Evolutionary conservation across 2,329 filamentous ascomycete species (phyloP), one percentile per base, ranked within the genome.

Genomic region (Parafenestella ontariensis): DNA sequence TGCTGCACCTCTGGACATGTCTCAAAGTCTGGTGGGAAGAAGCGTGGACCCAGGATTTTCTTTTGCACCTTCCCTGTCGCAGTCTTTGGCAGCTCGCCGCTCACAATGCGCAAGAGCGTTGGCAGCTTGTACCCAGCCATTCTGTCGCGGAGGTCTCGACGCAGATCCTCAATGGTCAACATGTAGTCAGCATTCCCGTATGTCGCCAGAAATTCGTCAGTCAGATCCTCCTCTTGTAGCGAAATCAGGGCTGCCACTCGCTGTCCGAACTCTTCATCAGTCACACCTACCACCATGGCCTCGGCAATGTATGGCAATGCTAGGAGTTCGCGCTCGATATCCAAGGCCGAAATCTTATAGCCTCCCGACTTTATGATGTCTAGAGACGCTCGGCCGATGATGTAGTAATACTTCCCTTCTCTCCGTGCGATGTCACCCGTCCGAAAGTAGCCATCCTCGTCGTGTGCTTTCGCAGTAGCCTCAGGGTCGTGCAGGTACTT

Each of bases 311-410:
- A 78, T 1, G 78, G 74, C 47, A 85, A 61, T 0, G 76, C 75
- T 21, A 85, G 72, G 59, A 84, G 77, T 56, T 84, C 81, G 17
- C 82, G 75, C 65, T 85, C 83, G 26, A 85, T 81, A 45, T 85
- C 82, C 10, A 84, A 68, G 0, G 82, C 82, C 0, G 79, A 82
- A 31, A 84, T 80, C 68, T 84, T 85, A 60, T 84, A 84, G 0
- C 83, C 83, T 15, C 82, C 82, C 0, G 79, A 81, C 58, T 85
- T 85, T 65, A 85, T 83, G 28, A 85, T 76, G 57, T 84, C 82
- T 6, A 83, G 75, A 17, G 78, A 81, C 9, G 79, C 81, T 10
- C 82, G 77, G 8, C 82, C 83, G 48, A 83, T 74, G 48, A 85
- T 84, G 33, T 75, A 85, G 62, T 83, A 85, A 55, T 70, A 82